Base-by-base conservation (phyloP, 305 asterid genomes). In the Stenogyne calaminthoides region DNA sequence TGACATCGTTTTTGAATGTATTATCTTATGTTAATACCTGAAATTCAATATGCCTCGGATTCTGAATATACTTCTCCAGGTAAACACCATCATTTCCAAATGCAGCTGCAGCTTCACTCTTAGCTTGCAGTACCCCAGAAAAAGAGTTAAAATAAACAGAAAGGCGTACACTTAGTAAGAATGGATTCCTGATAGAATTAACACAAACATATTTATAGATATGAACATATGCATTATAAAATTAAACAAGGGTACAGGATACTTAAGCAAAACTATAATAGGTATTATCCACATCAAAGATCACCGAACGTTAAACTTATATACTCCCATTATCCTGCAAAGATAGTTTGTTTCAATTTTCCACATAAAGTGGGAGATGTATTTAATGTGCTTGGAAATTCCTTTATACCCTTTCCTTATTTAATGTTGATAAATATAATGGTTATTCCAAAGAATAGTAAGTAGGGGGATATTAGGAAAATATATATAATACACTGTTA, bases 21-120 rank as follows among this genome's bases (percentile, higher is more conserved):
- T 64, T 14, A 37, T 40, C 67, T 49, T 58, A 47, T 63, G 70
- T 29, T 42, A 74, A 62, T 80, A 92, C 98, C 97, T 92, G 97
- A 78, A 92, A 92, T 67, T 92, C 98, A 77, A 92, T 92, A 70
- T 92, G 98, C 86, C 98, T 92, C 66, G 98, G 98, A 73, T 92
- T 92, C 75, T 82, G 87, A 74, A 92, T 76, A 78, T 81, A 92
- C 81, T 90, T 92, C 84, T 92, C 98, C 75, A 92, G 87, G 85
- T 92, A 90, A 78, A 88, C 92, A 57, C 98, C 96, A 25, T 92
- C 98, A 78, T 92, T 92, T 81, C 97, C 97, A 85, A 92, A 92
- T 63, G 98, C 97, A 80, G 97, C 98, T 37, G 91, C 98, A 77
- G 98, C 98, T 79, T 92, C 98, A 76, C 85, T 90, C 80, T 92